Evolutionary conservation across 768 basidiomycete genomes (phyloP).

Genomic region (Leccinum disarticulatum): DNA sequence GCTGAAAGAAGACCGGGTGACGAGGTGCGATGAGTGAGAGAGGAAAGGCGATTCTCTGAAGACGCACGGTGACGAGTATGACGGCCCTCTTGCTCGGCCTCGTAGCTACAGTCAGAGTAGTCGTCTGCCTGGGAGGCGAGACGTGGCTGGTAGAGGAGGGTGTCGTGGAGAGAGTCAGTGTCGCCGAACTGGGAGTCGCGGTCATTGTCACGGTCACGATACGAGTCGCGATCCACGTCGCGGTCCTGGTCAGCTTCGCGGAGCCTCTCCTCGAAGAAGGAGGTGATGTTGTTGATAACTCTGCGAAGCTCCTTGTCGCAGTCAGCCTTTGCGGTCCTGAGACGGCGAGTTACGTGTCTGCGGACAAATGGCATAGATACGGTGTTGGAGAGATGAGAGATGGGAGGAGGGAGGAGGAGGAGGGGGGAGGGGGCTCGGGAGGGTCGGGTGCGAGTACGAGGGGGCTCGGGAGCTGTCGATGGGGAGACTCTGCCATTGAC

Average conservation of each 20-base stretch:
- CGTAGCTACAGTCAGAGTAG: slow-evolving; percentile 82
- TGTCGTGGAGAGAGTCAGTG: slow-evolving; percentile 56
- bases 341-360: slow-evolving; percentile 88
- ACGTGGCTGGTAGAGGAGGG: slow-evolving; percentile 57
- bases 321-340: slow-evolving; percentile 91
- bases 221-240: slow-evolving; percentile 62
- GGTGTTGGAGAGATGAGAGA: slow-evolving; percentile 53
- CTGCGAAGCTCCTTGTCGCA: slow-evolving; percentile 96
- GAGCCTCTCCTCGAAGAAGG: slow-evolving; percentile 90
- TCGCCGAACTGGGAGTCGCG: slow-evolving; percentile 60
- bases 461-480: slow-evolving; percentile 66
- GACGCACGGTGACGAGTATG: slow-evolving; percentile 79
- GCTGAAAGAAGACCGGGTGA: slow-evolving; percentile 60
- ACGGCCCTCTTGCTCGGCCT: slow-evolving; percentile 61
- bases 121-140: slow-evolving; percentile 64
- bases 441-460: slow-evolving; percentile 74
- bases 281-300: slow-evolving; percentile 91
- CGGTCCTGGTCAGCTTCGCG: slow-evolving; percentile 67
- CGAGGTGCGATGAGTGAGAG: slow-evolving; percentile 55
- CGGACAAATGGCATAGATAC: slow-evolving; percentile 92
- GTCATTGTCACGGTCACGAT: slow-evolving; percentile 48
- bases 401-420: not conserved
- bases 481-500: slow-evolving; percentile 37
- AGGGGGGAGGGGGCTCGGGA: slow-evolving; percentile 24
- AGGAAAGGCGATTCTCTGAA: slow-evolving; percentile 44